phyloP scores from a whole-genome alignment of 2,329 filamentous ascomycete species.

The Diaporthe eres region DNA sequence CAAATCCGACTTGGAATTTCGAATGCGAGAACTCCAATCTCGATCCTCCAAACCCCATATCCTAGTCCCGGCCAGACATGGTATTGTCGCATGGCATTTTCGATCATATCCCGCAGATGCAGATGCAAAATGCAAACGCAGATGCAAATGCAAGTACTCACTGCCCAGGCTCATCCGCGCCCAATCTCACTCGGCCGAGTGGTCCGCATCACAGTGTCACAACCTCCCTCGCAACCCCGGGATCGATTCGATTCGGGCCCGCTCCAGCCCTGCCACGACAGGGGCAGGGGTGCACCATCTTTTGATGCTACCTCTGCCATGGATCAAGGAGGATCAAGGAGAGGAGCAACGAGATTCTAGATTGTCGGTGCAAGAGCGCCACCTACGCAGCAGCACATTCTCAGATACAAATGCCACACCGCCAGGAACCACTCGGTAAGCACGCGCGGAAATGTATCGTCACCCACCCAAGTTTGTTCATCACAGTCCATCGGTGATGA shows the following conservation, averaged over 20 bases:
- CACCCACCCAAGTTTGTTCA: neutral
- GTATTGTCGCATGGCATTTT: neutral
- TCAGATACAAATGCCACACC: neutral
- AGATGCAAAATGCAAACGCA: neutral
- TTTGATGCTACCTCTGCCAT: neutral
- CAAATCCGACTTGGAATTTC: neutral
- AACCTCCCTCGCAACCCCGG: neutral
- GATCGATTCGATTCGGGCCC: neutral
- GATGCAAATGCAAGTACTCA: neutral
- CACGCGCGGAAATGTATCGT: neutral
- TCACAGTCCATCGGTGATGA: neutral
- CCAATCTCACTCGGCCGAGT: conserved; percentile 16
- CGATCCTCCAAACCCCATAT: conserved; percentile 9
- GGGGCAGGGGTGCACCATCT: neutral
- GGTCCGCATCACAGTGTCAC: neutral
- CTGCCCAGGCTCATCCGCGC: neutral
- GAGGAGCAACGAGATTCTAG: neutral
- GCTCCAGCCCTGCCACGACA: neutral
- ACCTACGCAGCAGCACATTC: neutral
- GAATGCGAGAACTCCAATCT: neutral
- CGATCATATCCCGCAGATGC: neutral
- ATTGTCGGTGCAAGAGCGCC: neutral
- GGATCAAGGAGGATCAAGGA: neutral
- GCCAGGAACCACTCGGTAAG: neutral
- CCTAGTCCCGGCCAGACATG: neutral